Evolutionary conservation across 495 filamentous ascomycete species (phyloP), one percentile per base, ranked within the genome.

Genomic region (Hypoxylon rickii): DNA sequence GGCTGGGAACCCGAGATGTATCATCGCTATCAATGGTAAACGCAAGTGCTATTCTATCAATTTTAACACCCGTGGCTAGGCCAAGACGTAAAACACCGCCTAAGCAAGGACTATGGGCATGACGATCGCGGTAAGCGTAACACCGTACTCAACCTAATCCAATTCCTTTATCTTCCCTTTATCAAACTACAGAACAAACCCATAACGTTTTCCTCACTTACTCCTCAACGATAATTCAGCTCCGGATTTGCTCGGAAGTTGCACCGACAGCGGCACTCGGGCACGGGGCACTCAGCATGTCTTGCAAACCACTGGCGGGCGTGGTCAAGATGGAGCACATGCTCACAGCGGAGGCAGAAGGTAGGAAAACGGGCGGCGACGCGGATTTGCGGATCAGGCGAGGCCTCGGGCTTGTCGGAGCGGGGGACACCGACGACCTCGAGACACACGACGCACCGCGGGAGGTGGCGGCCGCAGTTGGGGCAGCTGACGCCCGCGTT

Each of bases 281-380:
- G 86, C 15, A 96, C 89, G 0, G 94, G 90, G 72, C 94, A 97
- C 58, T 92, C 83, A 44, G 75, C 79, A 69, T 95, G 88, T 45
- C 81, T 79, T 24, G 72, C 76, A 69, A 97, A 98, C 94, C 94
- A 98, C 58, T 87, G 83, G 53, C 83, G 76, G 8, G 92, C 90
- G 71, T 97, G 94, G 62, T 92, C 86, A 11, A 88, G 84, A 70
- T 98, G 94, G 65, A 89, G 85, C 10, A 89, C 90, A 75, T 98
- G 94, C 63, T 89, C 88, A 68, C 94, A 98, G 51, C 81, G 81
- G 32, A 92, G 83, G 62, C 94, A 98, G 65, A 96, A 96, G 0
- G 85, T 87, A 39, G 92, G 80, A 47, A 81, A 81, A 36, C 76
- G 64, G 31, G 75, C 76, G 56, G 77, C 75, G 40, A 73, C 69